Evolutionary conservation across 2,329 filamentous ascomycete species (phyloP), one percentile per base, ranked within the genome.

Genomic region (Coleophoma eucalyptorum): DNA sequence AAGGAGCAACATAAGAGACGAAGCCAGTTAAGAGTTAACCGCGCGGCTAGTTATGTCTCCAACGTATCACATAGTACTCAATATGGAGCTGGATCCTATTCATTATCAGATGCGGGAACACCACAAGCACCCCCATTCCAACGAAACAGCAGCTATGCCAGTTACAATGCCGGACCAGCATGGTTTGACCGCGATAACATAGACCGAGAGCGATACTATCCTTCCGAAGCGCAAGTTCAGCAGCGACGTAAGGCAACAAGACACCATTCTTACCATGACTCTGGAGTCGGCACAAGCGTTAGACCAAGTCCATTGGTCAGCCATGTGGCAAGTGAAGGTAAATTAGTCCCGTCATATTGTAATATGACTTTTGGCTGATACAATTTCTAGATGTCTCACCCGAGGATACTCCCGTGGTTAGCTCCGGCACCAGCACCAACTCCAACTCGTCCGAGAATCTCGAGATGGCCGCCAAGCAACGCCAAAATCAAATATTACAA

Each of bases 311-410:
- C 62, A 31, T 46, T 64, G n/a, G 58, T 52, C 33, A 60, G 61
- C 33, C 55, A 58, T 42, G 21, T 58, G 16, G 57, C 62, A 37
- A 63, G 60, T 46, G 56, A 64, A 58, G 60, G 62, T 65, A 58
- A n/a, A 37, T 16, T 52, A n/a, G 20, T 43, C 45, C 5, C 3
- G 5, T 12, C 35, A 11, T 38, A 5, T 18, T 38, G 13, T 38
- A 3, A n/a, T 15, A 5, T 38, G 1, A 12, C 35, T 3, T 38
- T 3, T 18, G 47, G 13, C n/a, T 15, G n/a, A 40, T 43, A 34
- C 52, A 59, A 50, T 32, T 32, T 31, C 31, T 38, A 64, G 62
- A 59, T 53, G 55, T 46, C 26, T 61, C 62, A 2, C 59, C 40
- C 11, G 40, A 42, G 16, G 13, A 18, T 4, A 42, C 40, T 21